Base-by-base conservation (phyloP, 805 yeast genomes). In the Pichia sporocuriosa region DNA sequence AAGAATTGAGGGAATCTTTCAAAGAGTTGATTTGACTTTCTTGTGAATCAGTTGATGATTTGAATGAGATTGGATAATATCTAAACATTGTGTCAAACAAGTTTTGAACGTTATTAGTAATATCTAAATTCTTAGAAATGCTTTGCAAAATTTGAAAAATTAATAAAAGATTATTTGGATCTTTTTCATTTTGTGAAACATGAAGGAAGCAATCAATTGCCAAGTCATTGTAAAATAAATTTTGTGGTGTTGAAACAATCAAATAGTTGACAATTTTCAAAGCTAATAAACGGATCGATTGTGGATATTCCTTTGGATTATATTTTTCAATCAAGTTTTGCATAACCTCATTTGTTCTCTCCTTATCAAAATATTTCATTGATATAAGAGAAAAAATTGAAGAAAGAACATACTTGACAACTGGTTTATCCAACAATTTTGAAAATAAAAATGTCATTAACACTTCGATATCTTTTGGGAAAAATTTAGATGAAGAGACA, bases 21-120 rank as follows among this genome's bases (percentile, higher is more conserved):
- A 94, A 67, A 40, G 87, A 84, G 1, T 70, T 74, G 1, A 87
- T 76, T 0, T 95, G 77, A 49, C 87, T 84, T 47, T 80, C 77
- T 58, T 88, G 87, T 0, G 93, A 89, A 53, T 90, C 96, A 58
- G 85, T 85, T 4, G 97, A 96, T 1, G 97, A 96, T 44, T 79
- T 80, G 64, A 94, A 93, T 1, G 96, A 84, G 32, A 93, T 89
- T 11, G 99, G 99, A 66, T 90, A 93, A 64, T 93, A 93, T 61
- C 98, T 93, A 58, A 90, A 94, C 31, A 86, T 69, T 27, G 84
- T 77, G 57, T 93, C 98, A 57, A 89, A 94, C 45, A 93, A 59
- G 9, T 84, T 86, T 49, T 82, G 81, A 25, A 73, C 55, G 53
- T 59, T 64, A n/a, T 61, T 58, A 32, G 61, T 49, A 37, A 75